A percentile compares a stretch with the other conserved stretches of the same genome.
These are phyloP conservation scores for Botrytis hyacinthi DNA, from an alignment of 2,329 filamentous ascomycete species.

Conservation along the genomic window DNA sequence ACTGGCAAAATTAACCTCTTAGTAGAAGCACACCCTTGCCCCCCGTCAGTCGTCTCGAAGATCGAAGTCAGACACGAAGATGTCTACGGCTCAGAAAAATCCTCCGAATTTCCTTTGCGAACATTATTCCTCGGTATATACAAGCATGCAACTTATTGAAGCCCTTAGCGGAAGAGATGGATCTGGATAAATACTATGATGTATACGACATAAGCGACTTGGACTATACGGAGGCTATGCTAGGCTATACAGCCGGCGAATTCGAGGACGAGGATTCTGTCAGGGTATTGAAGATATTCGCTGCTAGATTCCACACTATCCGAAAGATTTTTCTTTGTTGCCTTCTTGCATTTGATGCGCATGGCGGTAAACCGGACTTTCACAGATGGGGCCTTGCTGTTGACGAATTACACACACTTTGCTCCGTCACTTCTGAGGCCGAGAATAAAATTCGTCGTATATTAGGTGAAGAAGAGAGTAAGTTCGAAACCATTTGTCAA, in stretches of 20 bases:
- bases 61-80: conserved; percentile 72
- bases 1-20: conserved; percentile 23
- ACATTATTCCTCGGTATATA: conserved; percentile 69
- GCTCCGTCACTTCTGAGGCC: conserved; percentile 57
- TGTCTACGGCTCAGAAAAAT: conserved; percentile 77
- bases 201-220: conserved; percentile 77
- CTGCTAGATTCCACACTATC: conserved; percentile 75
- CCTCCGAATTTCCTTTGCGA: conserved; percentile 67
- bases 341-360: conserved; percentile 81
- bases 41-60: conserved; percentile 88
- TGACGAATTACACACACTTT: conserved; percentile 68
- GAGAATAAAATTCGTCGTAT: conserved; percentile 66
- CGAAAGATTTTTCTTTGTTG: conserved; percentile 86
- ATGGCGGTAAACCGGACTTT: conserved; percentile 74
- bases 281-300: conserved; percentile 75
- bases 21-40: conserved; percentile 80
- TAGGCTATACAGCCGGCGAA: conserved; percentile 61
- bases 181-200: conserved; percentile 90
- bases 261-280: conserved; percentile 76
- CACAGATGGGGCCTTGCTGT: conserved; percentile 74
- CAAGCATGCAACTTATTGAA: conserved; percentile 68
- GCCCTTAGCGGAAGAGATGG: conserved; percentile 71
- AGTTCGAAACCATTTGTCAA: conserved; percentile 39
- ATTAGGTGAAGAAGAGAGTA: conserved; percentile 76
- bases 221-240: conserved; percentile 68